Evolutionary conservation across 1,139 yeast genomes (phyloP), one percentile per base, ranked within the genome.

Genomic region (Yamadazyma triangularis): DNA sequence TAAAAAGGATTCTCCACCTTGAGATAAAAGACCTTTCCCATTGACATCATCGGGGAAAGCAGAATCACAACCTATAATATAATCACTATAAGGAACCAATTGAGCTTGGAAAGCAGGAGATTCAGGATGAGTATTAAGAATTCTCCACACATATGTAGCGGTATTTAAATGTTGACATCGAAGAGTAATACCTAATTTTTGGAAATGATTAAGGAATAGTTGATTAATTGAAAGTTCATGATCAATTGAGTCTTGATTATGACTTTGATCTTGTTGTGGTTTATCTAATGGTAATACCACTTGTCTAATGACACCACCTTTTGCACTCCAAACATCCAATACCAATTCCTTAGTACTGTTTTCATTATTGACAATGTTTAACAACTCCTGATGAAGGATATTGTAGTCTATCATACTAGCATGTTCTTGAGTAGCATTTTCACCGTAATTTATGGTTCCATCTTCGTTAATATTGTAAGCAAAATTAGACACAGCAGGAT

Each of bases 81-180:
- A 91, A 53, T 91, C 98, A 2, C 91, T 78, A 46, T 81, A 81
- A 1, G 96, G 89, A 24, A 86, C 69, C 25, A 91, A 70, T 16
- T 93, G 95, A 0, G 95, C 88, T 30, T 61, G 62, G 44, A 82
- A 85, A 0, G 96, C 96, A 0, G 97, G 96, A 0, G 95, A 84
- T 33, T 77, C 75, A 12, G 73, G 77, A 31, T 83, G 79, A 9
- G 91, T 80, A 36, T 75, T 74, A 35, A 91, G 59, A 26, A 91
- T 79, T 47, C 91, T 91, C 85, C 96, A 91, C 11, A 88, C 95
- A 52, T 75, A 84, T 2, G 93, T 83, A 0, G 95, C 77, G 0
- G 87, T 75, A 27, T 71, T 66, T 28, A 88, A 51, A 26, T 94
- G 89, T 2, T 87, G 79, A 60, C 94, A 77, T 49, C 85, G 94